phyloP scores from a whole-genome alignment of 257 asterid genomes.

The Ligustrum vulgare region DNA sequence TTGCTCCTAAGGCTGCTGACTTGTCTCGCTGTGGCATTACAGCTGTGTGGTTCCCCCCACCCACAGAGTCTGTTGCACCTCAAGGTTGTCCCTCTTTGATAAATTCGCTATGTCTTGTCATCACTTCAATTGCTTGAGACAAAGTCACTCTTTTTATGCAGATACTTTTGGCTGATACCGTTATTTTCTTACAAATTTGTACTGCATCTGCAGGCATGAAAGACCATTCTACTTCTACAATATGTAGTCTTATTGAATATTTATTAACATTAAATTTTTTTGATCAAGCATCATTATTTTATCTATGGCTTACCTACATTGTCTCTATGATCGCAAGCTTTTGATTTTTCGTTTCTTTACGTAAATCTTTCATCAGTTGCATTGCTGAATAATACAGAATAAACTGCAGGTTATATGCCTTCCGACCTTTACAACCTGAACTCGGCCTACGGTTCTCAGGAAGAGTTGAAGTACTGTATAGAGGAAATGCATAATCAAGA shows the following conservation, averaged over 20 bases:
- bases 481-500: conserved; percentile 44
- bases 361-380: not conserved
- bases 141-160: not conserved
- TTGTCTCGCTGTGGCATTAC: conserved; percentile 47
- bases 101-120: not conserved
- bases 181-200: not conserved
- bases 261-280: not conserved
- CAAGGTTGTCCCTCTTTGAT: conserved; percentile 29
- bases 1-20: conserved; percentile 41
- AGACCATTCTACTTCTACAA: not conserved
- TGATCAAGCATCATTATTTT: not conserved
- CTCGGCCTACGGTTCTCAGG: conserved; percentile 41
- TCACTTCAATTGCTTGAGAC: not conserved
- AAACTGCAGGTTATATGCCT: conserved; percentile 48
- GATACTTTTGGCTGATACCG: not conserved
- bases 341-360: not conserved
- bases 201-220: not conserved
- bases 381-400: conserved; percentile 1
- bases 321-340: not conserved
- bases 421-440: conserved; percentile 49
- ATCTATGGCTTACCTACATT: not conserved
- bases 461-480: conserved; percentile 36
- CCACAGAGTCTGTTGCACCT: conserved; percentile 52
- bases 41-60: conserved; percentile 49
- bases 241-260: not conserved